Base-by-base conservation (phyloP, 2,329 filamentous ascomycete species). In the Helotiales sp. region DNA sequence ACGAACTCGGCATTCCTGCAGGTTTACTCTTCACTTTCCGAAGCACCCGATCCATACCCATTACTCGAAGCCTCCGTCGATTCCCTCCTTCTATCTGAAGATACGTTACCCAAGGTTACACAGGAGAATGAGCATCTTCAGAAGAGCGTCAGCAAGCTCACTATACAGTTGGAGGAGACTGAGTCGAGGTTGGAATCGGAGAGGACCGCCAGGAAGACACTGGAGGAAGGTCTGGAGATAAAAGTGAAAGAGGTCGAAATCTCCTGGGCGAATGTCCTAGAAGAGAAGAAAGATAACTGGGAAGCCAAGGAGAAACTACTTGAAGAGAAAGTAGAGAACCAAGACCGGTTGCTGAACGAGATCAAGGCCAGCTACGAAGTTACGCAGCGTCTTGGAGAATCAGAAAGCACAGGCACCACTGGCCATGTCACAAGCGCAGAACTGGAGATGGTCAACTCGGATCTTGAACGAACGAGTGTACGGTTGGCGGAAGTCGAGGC, bases 301-400 rank as follows among this genome's bases (percentile, higher is more conserved):
- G 87, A 89, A 54, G 87, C 93, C 8, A 97, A 96, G 71, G 95
- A 99, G 77, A 90, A 90, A 76, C 86, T 84, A 27, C 75, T 97
- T 59, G 92, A 96, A 69, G 93, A 98, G 67, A 98, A 97, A 75
- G 81, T 96, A 2, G 93, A 97, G 73, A 96, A 89, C 67, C 93
- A 99, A 71, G 95, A 99, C 49, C 86, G 92, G 6, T 76, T 99
- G 36, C 76, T 99, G 66, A 96, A 90, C 70, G 96, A 99, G 73
- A 86, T 98, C 71, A 98, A 97, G 75, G 95, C 95, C 25, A 97
- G 87, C 76, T 97, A 97, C 71, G 95, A 99, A 74, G 95, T 99
- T 54, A 95, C 91, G 46, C 93, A 98, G 72, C 84, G 95, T 51
- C 79, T 99, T 51, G 93, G 88, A 52, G 88, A 87, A 65, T 85